A percentile compares a stretch with the other conserved stretches of the same genome.
These are phyloP conservation scores for Tricholomella constricta DNA, from an alignment of 768 basidiomycete species.

Conservation along the genomic window DNA sequence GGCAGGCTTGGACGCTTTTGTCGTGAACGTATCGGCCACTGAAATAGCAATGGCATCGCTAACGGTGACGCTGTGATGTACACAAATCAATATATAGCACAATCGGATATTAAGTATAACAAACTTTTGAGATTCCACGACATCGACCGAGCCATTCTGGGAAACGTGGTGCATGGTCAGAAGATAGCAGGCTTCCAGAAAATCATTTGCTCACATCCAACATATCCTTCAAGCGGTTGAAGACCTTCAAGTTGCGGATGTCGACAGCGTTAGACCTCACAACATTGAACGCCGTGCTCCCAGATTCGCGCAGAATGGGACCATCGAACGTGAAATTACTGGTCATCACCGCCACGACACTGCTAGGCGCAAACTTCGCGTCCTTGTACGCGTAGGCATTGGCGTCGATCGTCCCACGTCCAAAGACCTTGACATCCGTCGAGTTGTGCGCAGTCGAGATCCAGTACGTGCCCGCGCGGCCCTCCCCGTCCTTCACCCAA, in stretches of 20 bases:
- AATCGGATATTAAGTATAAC: neutral
- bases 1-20: conserved; percentile 16
- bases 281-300: conserved; percentile 15
- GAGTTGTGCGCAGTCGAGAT: conserved; percentile 18
- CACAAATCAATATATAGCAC: neutral
- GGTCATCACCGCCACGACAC: conserved; percentile 17
- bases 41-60: conserved; percentile 14
- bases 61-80: conserved; percentile 13
- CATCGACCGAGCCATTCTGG: conserved; percentile 18
- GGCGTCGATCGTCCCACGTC: conserved; percentile 19
- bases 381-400: conserved; percentile 10
- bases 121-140: conserved; percentile 20
- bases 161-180: neutral
- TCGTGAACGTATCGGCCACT: conserved; percentile 14
- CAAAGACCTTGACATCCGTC: conserved; percentile 19
- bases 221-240: conserved; percentile 15
- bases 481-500: conserved; percentile 13
- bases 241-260: conserved; percentile 15
- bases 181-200: neutral
- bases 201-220: conserved; percentile 9
- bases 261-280: conserved; percentile 15
- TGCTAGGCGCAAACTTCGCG: conserved; percentile 7
- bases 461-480: conserved; percentile 18
- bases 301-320: conserved; percentile 15
- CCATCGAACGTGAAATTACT: conserved; percentile 17